These are phyloP conservation scores for Talaromyces adpressus DNA, from an alignment of 495 filamentous ascomycete genomes.

Conservation along the genomic window DNA sequence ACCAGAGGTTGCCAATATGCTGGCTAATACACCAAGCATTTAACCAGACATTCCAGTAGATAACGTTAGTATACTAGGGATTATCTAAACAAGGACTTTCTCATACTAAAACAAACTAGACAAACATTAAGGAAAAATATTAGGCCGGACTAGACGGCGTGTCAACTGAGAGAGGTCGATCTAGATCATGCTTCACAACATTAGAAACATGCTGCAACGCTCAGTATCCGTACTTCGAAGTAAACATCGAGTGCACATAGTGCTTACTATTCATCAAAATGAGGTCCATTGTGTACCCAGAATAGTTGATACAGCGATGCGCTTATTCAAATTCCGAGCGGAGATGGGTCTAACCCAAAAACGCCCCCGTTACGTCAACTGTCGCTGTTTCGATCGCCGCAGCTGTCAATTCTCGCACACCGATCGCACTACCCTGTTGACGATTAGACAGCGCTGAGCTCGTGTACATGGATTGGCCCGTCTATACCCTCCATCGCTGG, in stretches of 20 bases:
- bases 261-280: neutral
- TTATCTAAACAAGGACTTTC: no score
- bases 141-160: no score
- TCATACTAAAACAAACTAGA: no score
- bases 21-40: no score
- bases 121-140: no score
- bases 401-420: neutral
- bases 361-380: conserved; percentile 1
- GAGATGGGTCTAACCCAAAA: neutral
- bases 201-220: neutral
- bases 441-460: neutral
- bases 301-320: neutral
- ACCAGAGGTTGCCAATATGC: no score
- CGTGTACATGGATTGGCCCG: neutral
- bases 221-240: neutral
- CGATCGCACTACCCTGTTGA: neutral
- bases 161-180: no score
- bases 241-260: neutral
- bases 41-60: no score
- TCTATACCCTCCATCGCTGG: neutral
- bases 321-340: neutral
- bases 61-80: no score
- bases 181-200: neutral
- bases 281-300: neutral
- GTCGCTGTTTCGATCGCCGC: neutral